A percentile compares a stretch with the other conserved stretches of the same genome.
These are phyloP conservation scores for Boletus insuetus DNA, from an alignment of 768 basidiomycete genomes.

Conservation along the genomic window DNA sequence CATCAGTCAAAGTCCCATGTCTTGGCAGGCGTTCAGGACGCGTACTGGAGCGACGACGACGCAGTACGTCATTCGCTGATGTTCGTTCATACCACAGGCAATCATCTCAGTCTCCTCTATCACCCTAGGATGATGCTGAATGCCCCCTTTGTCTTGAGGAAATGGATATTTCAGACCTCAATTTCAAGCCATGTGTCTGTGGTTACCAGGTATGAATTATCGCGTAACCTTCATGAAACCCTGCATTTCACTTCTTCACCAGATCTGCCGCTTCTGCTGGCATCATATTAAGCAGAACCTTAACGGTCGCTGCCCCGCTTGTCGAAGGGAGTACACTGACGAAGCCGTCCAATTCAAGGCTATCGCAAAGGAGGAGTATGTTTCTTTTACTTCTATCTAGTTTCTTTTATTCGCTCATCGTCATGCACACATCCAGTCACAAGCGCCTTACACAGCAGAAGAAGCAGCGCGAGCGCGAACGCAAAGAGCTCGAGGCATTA, in stretches of 20 bases:
- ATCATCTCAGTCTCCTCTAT: slow-evolving; percentile 19
- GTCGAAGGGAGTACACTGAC: slow-evolving; percentile 89
- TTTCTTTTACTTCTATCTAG: slow-evolving; percentile 14
- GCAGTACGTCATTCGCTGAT: slow-evolving; percentile 45
- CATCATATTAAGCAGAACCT: slow-evolving; percentile 97
- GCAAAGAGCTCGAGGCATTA: slow-evolving; percentile 88
- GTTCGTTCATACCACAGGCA: slow-evolving; percentile 8
- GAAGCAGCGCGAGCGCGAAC: slow-evolving; percentile 90
- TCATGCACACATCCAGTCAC: slow-evolving; percentile 52
- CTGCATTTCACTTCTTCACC: slow-evolving; percentile 7
- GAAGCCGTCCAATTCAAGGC: slow-evolving; percentile 94
- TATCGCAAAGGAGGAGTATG: slow-evolving; percentile 93
- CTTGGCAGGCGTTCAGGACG: slow-evolving; percentile 88
- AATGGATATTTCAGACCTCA: slow-evolving; percentile 98
- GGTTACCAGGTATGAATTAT: slow-evolving; percentile 79
- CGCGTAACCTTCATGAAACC: slow-evolving; percentile 18
- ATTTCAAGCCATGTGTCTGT: slow-evolving; percentile 98
- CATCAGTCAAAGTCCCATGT: slow-evolving; percentile 84
- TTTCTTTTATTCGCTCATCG: slow-evolving; percentile 13
- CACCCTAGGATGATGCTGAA: slow-evolving; percentile 86
- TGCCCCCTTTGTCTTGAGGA: slow-evolving; percentile 98
- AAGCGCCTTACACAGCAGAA: slow-evolving; percentile 95
- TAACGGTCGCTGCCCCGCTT: slow-evolving; percentile 95
- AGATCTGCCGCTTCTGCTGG: slow-evolving; percentile 99
- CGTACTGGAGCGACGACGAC: slow-evolving; percentile 96